These are phyloP conservation scores for Physcomitrium patens DNA, from an alignment of 225 moss, liverwort and hornwort genomes.

Conservation along the genomic window DNA sequence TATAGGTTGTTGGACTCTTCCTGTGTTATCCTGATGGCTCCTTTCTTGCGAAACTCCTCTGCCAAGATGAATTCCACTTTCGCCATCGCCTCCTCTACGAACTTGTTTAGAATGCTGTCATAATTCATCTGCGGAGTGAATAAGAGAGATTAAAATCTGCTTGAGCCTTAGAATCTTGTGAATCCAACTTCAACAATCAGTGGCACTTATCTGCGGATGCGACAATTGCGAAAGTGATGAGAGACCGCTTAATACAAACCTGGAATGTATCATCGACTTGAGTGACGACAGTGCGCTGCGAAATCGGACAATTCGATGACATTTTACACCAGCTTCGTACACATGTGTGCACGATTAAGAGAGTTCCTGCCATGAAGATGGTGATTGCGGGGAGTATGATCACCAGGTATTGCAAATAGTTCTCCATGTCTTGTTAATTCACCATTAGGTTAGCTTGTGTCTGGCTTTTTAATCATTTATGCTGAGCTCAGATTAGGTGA, in stretches of 20 bases:
- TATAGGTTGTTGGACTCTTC: slow-evolving; percentile 44
- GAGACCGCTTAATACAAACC: slow-evolving; percentile 19
- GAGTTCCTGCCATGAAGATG: slow-evolving; percentile 35
- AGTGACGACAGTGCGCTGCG: slow-evolving; percentile 29
- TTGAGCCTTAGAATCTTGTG: not conserved
- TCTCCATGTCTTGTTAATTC: slow-evolving; percentile 38
- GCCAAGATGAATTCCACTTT: slow-evolving; percentile 34
- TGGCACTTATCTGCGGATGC: not conserved
- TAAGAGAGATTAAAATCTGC: not conserved
- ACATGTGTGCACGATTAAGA: slow-evolving; percentile 36
- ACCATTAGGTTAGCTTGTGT: slow-evolving; percentile 10
- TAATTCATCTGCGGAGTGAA: slow-evolving; percentile 16
- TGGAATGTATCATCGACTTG: slow-evolving; percentile 35
- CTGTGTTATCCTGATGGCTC: slow-evolving; percentile 37
- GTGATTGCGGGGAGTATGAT: slow-evolving; percentile 35
- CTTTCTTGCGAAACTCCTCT: slow-evolving; percentile 38
- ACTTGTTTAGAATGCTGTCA: slow-evolving; percentile 31
- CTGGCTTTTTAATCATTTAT: slow-evolving; percentile 3
- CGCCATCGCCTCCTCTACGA: slow-evolving; percentile 45
- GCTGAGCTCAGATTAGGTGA: slow-evolving; percentile 12
- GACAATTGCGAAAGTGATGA: not conserved
- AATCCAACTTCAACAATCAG: not conserved
- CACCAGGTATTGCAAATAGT: slow-evolving; percentile 43
- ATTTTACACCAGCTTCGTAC: slow-evolving; percentile 34
- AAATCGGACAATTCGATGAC: slow-evolving; percentile 1